phyloP scores from a whole-genome alignment of 164 flowering plant species.

The Chimonanthus praecox region DNA sequence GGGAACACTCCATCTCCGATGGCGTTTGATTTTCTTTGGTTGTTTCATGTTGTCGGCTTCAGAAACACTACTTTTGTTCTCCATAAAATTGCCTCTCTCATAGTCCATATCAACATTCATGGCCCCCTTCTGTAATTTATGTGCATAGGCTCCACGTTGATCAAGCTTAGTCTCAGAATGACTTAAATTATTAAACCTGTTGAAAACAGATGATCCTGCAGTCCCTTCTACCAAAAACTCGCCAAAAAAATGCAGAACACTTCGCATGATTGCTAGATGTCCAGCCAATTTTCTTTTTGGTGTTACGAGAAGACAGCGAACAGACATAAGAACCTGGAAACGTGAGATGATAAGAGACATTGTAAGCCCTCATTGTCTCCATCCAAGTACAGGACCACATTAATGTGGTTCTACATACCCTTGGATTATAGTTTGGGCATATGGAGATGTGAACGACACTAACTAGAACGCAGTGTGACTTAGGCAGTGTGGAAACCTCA shows the following conservation, averaged over 20 bases:
- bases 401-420: not conserved
- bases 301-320: constrained; percentile 81
- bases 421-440: not conserved
- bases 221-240: constrained; percentile 94
- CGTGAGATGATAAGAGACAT: not conserved
- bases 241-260: constrained; percentile 76
- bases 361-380: not conserved
- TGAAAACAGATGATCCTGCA: constrained; percentile 83
- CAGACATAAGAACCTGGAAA: constrained; percentile 71
- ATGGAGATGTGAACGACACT: not conserved
- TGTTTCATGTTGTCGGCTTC: constrained; percentile 30
- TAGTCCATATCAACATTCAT: constrained; percentile 26
- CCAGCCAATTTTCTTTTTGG: constrained; percentile 94
- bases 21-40: constrained; percentile 59
- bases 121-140: constrained; percentile 41
- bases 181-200: constrained; percentile 29
- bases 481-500: no score
- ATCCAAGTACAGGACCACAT: not conserved
- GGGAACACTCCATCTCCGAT: constrained; percentile 74
- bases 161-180: constrained; percentile 43
- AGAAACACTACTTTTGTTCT: constrained; percentile 21
- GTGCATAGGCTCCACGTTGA: constrained; percentile 33
- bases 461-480: not conserved
- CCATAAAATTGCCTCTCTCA: constrained; percentile 39
- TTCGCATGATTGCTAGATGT: constrained; percentile 70